phyloP scores from a whole-genome alignment of 306 rosid genomes.

The Rosa rugosa region DNA sequence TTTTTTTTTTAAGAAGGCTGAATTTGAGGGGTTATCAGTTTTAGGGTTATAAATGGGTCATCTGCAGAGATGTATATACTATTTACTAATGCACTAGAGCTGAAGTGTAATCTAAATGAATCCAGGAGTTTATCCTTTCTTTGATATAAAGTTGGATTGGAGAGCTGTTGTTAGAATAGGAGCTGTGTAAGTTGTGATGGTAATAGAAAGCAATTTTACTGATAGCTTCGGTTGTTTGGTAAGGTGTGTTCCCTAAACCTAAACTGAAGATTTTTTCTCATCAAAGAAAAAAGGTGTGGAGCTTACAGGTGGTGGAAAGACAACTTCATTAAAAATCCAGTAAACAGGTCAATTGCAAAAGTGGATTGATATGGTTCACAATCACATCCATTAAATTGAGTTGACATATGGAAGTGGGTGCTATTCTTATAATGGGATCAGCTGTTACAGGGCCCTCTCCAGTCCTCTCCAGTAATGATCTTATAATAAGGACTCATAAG shows the following conservation, averaged over 20 bases:
- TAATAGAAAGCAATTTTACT: neutral
- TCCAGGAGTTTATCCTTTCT: neutral
- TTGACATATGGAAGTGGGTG: neutral
- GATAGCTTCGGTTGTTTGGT: neutral
- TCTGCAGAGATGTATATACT: neutral
- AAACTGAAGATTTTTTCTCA: neutral
- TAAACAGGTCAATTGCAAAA: constrained; percentile 7
- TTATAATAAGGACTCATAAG: neutral
- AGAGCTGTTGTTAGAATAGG: neutral
- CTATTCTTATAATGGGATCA: neutral
- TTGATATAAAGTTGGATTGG: neutral
- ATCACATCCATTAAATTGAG: neutral
- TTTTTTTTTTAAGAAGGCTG: neutral
- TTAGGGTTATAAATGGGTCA: neutral
- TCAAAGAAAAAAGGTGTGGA: neutral
- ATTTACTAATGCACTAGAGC: neutral
- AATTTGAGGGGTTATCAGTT: neutral
- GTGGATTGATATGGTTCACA: neutral
- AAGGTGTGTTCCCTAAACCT: neutral
- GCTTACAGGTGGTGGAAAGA: neutral
- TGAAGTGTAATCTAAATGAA: neutral
- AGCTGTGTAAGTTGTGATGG: neutral
- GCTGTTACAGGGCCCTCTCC: neutral
- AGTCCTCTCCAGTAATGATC: neutral
- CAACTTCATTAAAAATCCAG: neutral